Conservation (phyloP, 306 rosid species). For the Trichosanthes truncata region DNA sequence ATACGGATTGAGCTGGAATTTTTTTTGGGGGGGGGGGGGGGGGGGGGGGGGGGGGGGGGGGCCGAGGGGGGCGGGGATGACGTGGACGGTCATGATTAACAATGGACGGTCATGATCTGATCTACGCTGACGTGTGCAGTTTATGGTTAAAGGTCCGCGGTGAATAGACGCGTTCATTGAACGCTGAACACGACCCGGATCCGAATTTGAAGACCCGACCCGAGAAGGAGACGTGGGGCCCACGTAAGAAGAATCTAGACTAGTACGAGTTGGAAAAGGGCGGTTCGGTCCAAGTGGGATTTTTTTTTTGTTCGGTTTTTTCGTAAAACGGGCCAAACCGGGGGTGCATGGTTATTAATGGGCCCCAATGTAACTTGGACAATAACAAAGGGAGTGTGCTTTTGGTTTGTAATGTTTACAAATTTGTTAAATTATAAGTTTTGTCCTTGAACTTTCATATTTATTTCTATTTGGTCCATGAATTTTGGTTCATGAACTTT, state of each 20-base stretch:
- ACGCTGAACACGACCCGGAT: constrained; percentile 23
- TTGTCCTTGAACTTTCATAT: too few relatives aligned
- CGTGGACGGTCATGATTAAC: not conserved
- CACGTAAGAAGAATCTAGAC: not conserved
- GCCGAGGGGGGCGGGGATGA: too few relatives aligned
- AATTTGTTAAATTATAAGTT: too few relatives aligned
- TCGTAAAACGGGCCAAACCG: not conserved
- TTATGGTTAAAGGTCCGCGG: too few relatives aligned
- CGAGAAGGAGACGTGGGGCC: not conserved
- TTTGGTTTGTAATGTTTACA: too few relatives aligned
- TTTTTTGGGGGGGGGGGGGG: too few relatives aligned
- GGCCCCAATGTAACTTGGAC: too few relatives aligned
- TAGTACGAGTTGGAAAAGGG: not conserved
- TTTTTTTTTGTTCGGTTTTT: not conserved
- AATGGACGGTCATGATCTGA: constrained; percentile 17
- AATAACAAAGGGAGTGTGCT: too few relatives aligned
- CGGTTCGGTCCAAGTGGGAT: not conserved
- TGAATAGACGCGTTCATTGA: constrained; percentile 12
- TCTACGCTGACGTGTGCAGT: not conserved
- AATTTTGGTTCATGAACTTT: too few relatives aligned
- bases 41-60: too few relatives aligned
- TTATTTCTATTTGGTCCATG: too few relatives aligned
- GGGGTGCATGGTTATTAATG: too few relatives aligned
- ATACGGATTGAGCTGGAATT: constrained; percentile 1
- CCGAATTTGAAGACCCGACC: not conserved